Conservation (phyloP, 192 early-diverging fungal species). For the Coemansia sp. region DNA sequence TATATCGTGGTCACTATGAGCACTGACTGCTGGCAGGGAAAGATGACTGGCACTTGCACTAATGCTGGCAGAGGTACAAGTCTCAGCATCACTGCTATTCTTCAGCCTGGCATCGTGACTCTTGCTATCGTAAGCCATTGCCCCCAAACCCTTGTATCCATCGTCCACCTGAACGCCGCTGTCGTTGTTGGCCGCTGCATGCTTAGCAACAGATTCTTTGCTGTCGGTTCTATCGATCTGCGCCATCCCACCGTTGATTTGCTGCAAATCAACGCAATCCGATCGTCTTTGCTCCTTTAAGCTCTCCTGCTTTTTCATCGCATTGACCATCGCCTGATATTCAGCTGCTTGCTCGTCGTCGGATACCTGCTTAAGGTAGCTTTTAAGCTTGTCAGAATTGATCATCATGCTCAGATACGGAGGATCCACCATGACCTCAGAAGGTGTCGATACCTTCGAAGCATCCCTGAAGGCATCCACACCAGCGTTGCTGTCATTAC, state of each 20-base stretch:
- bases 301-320: background rate
- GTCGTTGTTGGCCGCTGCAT: conserved; percentile 18
- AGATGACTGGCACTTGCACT: conserved; percentile 21
- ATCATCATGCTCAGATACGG: conserved; percentile 24
- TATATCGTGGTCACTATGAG: background rate
- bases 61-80: background rate
- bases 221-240: background rate
- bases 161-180: conserved; percentile 41
- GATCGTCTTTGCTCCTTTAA: background rate
- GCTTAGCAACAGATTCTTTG: background rate
- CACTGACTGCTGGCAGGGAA: conserved; percentile 13
- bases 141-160: background rate
- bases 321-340: background rate
- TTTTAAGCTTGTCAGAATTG: conserved; percentile 17
- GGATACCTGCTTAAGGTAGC: conserved; percentile 16
- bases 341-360: conserved; percentile 9
- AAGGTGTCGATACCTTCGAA: background rate
- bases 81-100: background rate
- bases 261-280: background rate
- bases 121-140: background rate
- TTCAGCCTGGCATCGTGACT: background rate
- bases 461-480: background rate
- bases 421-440: conserved; percentile 20
- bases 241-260: background rate
- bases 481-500: no score